Evolutionary conservation across 75 land plant genomes (phyloP), one percentile per base, ranked within the genome.

Genomic region (Selaginella tamariscina): DNA sequence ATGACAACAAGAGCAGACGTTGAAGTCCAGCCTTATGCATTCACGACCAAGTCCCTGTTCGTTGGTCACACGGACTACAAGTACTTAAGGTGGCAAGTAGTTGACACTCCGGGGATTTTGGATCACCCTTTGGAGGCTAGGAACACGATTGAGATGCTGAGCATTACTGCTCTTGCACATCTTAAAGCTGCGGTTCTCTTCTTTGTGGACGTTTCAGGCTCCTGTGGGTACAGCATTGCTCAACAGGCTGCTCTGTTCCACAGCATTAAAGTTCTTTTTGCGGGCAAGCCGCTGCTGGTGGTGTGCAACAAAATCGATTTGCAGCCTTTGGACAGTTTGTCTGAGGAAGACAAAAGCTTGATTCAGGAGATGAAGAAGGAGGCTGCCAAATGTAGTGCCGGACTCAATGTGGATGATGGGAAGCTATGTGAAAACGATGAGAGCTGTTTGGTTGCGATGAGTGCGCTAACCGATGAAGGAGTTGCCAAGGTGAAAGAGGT

Each of bases 1-100:
- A 49, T 11, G 54, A 49, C 20, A 11, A 49, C 54, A 20, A 49
- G 54, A 49, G 54, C 54, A 49, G 54, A 49, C 54, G 54, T 49
- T 11, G 54, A 49, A 11, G 54, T 49, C 18, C 54, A 49, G 54
- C 54, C 54, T 11, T 49, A 49, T 49, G 54, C 54, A 11, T 49
- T 49, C 54, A 49, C 54, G 20, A 49, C 54, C 11, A 49, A 49
- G 54, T 49, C 54, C 20, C 20, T 49, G 54, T 49, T 49, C 20
- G 54, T 49, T 11, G 54, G 54, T 49, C 54, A 49, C 20, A 49
- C 54, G 54, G 54, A 49, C 20, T 49, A 49, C 54, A 49, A 49
- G 20, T 49, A 49, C 20, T 49, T 49, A 49, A 49, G 54, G 54
- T 49, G 54, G 54, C 54, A 49, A 49, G 54, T 49, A 20, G 20